Base-by-base conservation (phyloP, 305 asterid genomes). In the Fraxinus paxiana region DNA sequence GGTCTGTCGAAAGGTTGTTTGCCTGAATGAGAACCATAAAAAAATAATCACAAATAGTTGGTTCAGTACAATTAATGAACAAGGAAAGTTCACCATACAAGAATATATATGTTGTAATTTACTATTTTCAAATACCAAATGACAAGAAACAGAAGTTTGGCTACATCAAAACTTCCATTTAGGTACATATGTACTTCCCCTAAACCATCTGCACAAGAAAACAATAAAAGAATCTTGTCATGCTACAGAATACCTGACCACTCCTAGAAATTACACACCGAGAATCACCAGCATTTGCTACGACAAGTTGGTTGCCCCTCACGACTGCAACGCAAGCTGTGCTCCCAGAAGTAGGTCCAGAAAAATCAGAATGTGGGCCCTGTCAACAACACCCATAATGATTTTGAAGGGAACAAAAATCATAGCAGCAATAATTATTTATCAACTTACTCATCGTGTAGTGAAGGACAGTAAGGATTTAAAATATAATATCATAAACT, bases 271-370 rank as follows among this genome's bases (percentile, higher is more conserved):
- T 90, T 69, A 95, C 97, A 83, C 99, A 94, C 82, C 99, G 99
- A 59, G 99, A 95, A 85, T 95, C 99, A 70, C 99, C 99, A 51
- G 97, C 97, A 90, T 95, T 95, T 75, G 97, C 98, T 77, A 95
- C 97, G 38, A 93, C 75, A 59, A 95, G 97, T 86, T 91, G 95
- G 84, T 90, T 91, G 59, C 80, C 95, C 90, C 97, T 88, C 67
- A 93, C 71, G 73, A 93, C 77, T 35, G 97, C 94, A 84, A 93
- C 97, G 86, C 99, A 95, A 80, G 99, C 95, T 61, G 98, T 92
- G 84, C 97, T 86, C 35, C 98, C 99, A 81, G 95, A 92, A 78
- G 97, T 92, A 35, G 99, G 98, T 76, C 99, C 97, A 76, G 97
- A 38, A 84, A 92, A 93, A 88, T 95, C 96, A 83, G 99, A 91